Base-by-base conservation (phyloP, 225 moss, liverwort and hornwort species). In the Pleurozium schreberi region DNA sequence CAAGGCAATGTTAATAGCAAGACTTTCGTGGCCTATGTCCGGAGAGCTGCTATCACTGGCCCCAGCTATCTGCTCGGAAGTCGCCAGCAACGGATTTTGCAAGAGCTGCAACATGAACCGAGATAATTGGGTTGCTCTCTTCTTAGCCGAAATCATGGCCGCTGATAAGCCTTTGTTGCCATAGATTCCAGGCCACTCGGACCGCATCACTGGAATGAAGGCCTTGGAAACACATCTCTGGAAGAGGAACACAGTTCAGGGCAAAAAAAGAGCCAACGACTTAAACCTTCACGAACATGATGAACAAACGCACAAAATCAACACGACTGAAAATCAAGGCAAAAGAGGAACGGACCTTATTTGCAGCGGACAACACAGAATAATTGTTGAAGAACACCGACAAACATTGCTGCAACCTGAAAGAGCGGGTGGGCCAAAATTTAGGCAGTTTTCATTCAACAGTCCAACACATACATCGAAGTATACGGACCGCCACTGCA, bases 91-190 rank as follows among this genome's bases (percentile, higher is more conserved):
- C 27, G 98, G 96, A 65, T 94, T 89, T 85, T 96, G 95, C 89
- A 98, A 90, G 68, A 98, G 93, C 81, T 97, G 93, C 78, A 98
- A 85, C 96, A 98, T 96, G 88, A 94, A 98, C 82, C 94, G 93
- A 86, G 96, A 95, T 89, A 96, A 87, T 82, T 95, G 95, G 61
- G 91, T 93, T 63, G 97, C 98, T 90, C 94, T 90, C 89, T 92
- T 94, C 76, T 91, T 96, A 40, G 93, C 94, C 62, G 95, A 83
- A 38, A 96, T 89, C 85, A 93, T 91, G 30, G 94, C 94, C 20
- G 91, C 89, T 84, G 90, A 93, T 82, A 91, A 92, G 66, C 91
- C 91, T 90, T 43, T 89, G 81, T 91, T 95, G 66, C 92, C 95
- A 84, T 91, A 90, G 26, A 98, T 88, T 66, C 97, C 98, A 83